Base-by-base conservation (phyloP, 345 rosid species). In the Rubroshorea leprosula region DNA sequence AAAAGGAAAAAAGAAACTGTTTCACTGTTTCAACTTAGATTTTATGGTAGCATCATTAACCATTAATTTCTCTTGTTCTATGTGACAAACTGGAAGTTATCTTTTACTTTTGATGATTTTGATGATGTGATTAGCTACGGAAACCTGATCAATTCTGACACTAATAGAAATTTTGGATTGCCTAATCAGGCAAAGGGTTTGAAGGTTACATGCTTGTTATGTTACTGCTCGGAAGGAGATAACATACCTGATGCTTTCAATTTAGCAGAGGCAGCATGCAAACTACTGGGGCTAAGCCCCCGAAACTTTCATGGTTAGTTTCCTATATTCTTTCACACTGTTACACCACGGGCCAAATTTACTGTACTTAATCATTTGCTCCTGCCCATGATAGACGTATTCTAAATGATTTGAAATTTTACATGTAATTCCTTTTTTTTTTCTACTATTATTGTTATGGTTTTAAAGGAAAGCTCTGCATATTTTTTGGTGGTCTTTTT, bases 181-280 rank as follows among this genome's bases (percentile, higher is more conserved):
- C 66, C 59, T 65, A 61, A 65, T 65, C 80, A 89, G 96, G 97
- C 91, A 53, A 79, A 74, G 68, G 96, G 95, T 6, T 68, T 93
- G 76, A 82, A 80, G 62, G 89, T 83, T 58, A 87, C 92, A 26
- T 89, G 97, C 74, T 63, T 93, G 63, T 61, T 93, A 51, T 83
- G 92, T 70, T 87, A 93, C 78, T 93, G 99, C 77, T 87, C 96
- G 0, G 97, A 93, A 78, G 99, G 97, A 57, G 96, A 93, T 74
- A 93, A 89, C 70, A 83, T 76, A 60, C 67, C 78, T 41, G 97
- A 89, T 76, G 89, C 89, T 39, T 76, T 83, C 69, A 71, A 80
- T 65, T 61, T 93, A 66, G 95, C 92, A 50, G 90, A 83, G 68
- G 96, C 90, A 51, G 76, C 83, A 11, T 68, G 72, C 72, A 80